Evolutionary conservation across 2,329 filamentous ascomycete species (phyloP).

Genomic region (Juglanconis sp.): DNA sequence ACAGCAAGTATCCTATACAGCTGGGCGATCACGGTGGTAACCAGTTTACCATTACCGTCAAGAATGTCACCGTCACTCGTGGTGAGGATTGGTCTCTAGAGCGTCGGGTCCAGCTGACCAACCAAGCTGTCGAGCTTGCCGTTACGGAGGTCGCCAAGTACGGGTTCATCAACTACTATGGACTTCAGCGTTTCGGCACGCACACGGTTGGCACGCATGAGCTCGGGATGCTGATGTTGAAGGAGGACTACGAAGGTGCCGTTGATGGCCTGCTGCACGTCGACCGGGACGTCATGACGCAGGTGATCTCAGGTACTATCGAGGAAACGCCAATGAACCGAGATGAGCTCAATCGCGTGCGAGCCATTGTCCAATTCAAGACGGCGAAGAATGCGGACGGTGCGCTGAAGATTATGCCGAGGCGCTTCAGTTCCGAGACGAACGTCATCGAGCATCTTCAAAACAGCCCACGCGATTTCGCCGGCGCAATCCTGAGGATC

Average conservation of each 20-base stretch:
- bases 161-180: slow-evolving; percentile 97
- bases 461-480: slow-evolving; percentile 62
- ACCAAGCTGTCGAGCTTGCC: slow-evolving; percentile 53
- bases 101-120: slow-evolving; percentile 40
- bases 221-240: slow-evolving; percentile 78
- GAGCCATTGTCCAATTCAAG: slow-evolving; percentile 73
- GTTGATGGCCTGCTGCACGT: slow-evolving; percentile 75
- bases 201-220: slow-evolving; percentile 82
- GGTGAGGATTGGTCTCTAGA: slow-evolving; percentile 45
- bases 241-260: slow-evolving; percentile 76
- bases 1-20: slow-evolving; percentile 67
- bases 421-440: slow-evolving; percentile 77
- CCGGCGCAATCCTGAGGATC: slow-evolving; percentile 77
- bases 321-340: slow-evolving; percentile 51
- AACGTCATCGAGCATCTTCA: slow-evolving; percentile 76
- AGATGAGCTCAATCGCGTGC: slow-evolving; percentile 77
- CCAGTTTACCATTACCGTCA: slow-evolving; percentile 87
- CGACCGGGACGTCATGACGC: slow-evolving; percentile 56
- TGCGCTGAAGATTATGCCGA: slow-evolving; percentile 68
- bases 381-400: slow-evolving; percentile 54
- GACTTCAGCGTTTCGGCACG: slow-evolving; percentile 93
- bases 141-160: slow-evolving; percentile 65
- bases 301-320: slow-evolving; percentile 47
- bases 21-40: slow-evolving; percentile 86
- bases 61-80: slow-evolving; percentile 68